Evolutionary conservation across 1,284 basidiomycete species (phyloP), one percentile per base, ranked within the genome.

Genomic region (Marasmius tenuissimus): DNA sequence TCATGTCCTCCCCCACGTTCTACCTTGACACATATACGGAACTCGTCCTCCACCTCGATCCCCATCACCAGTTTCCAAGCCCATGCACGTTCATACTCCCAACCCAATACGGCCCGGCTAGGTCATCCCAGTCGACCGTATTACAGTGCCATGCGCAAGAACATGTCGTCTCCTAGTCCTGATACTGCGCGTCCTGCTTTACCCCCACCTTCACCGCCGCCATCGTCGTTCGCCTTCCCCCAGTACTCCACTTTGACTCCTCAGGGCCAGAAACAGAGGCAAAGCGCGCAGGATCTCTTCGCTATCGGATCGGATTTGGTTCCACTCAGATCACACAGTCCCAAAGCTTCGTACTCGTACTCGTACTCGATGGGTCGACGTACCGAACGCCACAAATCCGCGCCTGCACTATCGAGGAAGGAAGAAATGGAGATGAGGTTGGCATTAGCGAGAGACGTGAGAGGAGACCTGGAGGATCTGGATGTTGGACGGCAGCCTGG

Each of bases 121-220:
- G 52, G 52, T 1, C 52, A 54, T n/a, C 52, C 52, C 2, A 54
- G 34, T n/a, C 52, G 52, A 54, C 52, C 52, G n/a, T 54, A 54
- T 37, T 54, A 54, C 16, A 54, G 52, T n/a, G 52, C 35, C 33
- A 54, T 54, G 2, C 52, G 52, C 8, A 54, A 54, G 20, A 35
- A 54, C 52, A 54, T 54, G 52, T 54, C 52, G n/a, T 37, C 52
- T 12, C 52, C 52, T 54, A 18, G n/a, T 37, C 12, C 52, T 12
- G 20, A 12, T 9, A 54, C 33, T n/a, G 8, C 45, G 7, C 45
- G 45, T n/a, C 2, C 45, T n/a, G 45, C 45, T 47, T 47, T 35
- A 9, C 27, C 52, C n/a, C 52, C 52, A 35, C 20, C 52, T 18
- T 38, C 35, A 27, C 48, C 52, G 11, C 27, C 52, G 34, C 52